phyloP scores from a whole-genome alignment of 257 asterid genomes.

The Solanum okadae region DNA sequence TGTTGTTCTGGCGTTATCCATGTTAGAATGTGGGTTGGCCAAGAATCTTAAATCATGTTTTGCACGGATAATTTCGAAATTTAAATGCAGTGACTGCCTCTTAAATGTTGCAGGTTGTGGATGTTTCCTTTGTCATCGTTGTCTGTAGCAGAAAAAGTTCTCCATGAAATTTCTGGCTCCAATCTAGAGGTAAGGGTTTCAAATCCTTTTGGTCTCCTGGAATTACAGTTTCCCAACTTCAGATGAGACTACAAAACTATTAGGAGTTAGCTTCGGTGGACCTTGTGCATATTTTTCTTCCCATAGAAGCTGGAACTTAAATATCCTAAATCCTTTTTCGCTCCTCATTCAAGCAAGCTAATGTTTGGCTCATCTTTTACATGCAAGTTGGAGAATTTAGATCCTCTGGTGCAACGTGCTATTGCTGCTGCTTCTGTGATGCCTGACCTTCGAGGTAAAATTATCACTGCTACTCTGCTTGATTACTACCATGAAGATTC shows the following conservation, averaged over 20 bases:
- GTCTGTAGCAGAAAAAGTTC: conserved; percentile 56
- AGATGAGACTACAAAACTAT: neutral
- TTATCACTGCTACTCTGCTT: neutral
- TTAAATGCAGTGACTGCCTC: neutral
- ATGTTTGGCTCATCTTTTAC: conserved; percentile 8
- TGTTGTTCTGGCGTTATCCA: neutral
- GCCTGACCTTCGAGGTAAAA: conserved; percentile 80
- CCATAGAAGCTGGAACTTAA: conserved; percentile 1
- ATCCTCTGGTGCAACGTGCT: conserved; percentile 88
- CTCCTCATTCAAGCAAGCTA: neutral
- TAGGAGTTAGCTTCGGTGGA: neutral
- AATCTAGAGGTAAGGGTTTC: conserved; percentile 48
- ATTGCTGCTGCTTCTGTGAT: conserved; percentile 62
- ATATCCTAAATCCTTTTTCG: neutral
- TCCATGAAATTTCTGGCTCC: conserved; percentile 40
- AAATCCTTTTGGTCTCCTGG: neutral
- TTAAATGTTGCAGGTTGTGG: conserved; percentile 65
- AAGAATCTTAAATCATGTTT: neutral
- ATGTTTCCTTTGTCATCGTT: conserved; percentile 73
- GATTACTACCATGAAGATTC: neutral
- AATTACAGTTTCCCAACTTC: neutral
- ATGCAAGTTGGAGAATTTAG: conserved; percentile 75
- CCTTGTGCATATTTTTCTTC: conserved; percentile 10
- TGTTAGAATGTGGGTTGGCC: neutral
- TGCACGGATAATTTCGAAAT: neutral